phyloP scores from a whole-genome alignment of 2,329 filamentous ascomycete genomes.

The Claviceps purpurea region DNA sequence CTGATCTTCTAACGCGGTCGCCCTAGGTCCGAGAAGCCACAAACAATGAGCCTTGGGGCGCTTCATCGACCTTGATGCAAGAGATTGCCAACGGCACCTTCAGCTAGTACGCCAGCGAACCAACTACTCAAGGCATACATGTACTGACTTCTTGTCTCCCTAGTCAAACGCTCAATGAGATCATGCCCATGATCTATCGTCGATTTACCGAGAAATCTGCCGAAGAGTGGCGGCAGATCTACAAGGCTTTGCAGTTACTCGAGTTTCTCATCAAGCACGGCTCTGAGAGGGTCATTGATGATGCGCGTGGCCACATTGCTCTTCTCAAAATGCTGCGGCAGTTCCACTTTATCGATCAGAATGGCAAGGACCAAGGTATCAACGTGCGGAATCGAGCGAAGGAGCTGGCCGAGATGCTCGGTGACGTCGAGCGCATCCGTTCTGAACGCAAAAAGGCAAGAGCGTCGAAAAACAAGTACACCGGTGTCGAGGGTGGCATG shows the following conservation, averaged over 20 bases:
- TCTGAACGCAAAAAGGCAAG: slow-evolving; percentile 80
- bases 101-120: slow-evolving; percentile 63
- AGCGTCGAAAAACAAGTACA: slow-evolving; percentile 84
- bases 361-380: slow-evolving; percentile 96
- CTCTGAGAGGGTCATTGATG: slow-evolving; percentile 92
- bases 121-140: neutral
- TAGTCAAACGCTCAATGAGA: slow-evolving; percentile 93
- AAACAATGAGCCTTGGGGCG: slow-evolving; percentile 97
- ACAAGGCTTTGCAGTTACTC: slow-evolving; percentile 92
- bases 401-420: slow-evolving; percentile 83
- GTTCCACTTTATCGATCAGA: slow-evolving; percentile 91
- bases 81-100: slow-evolving; percentile 97
- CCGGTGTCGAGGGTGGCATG: slow-evolving; percentile 76
- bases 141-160: neutral
- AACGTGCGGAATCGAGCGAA: slow-evolving; percentile 96
- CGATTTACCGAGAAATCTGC: slow-evolving; percentile 97
- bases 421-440: slow-evolving; percentile 81
- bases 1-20: slow-evolving; percentile 5
- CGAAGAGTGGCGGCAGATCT: slow-evolving; percentile 98
- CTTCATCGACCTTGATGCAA: slow-evolving; percentile 76
- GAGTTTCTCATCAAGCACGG: slow-evolving; percentile 98
- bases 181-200: slow-evolving; percentile 99
- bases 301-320: slow-evolving; percentile 87
- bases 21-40: slow-evolving; percentile 84
- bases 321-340: slow-evolving; percentile 96